Evolutionary conservation across 2,329 filamentous ascomycete species (phyloP).

Genomic region (Ceratocystis variospora): DNA sequence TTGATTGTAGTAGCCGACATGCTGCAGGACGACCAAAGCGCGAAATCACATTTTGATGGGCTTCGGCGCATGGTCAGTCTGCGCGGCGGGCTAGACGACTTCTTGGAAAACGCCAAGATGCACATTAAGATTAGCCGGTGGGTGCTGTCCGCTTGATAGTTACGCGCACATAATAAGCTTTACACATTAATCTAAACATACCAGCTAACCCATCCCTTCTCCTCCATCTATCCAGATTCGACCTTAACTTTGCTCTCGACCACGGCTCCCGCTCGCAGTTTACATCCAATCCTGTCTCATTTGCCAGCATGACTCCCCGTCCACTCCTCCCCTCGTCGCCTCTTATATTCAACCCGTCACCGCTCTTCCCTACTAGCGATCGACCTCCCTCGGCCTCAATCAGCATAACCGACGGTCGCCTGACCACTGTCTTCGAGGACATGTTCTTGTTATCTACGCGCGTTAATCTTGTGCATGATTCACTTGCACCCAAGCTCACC

Average conservation of each 20-base stretch:
- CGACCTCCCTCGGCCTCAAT: constrained; percentile 4
- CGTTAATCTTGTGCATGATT: constrained; percentile 16
- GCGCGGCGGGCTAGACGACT: constrained; percentile 17
- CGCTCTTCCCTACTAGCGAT: neutral
- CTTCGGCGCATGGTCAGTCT: constrained; percentile 17
- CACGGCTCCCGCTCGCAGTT: constrained; percentile 15
- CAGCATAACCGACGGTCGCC: constrained; percentile 11
- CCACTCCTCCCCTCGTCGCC: constrained; percentile 10
- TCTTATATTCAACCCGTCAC: neutral
- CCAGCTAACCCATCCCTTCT: neutral
- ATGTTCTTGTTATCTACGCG: constrained; percentile 14
- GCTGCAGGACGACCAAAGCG: constrained; percentile 15
- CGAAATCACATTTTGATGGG: constrained; percentile 17
- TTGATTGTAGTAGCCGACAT: constrained; percentile 18
- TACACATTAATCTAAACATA: neutral
- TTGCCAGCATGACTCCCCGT: constrained; percentile 13
- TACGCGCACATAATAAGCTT: neutral
- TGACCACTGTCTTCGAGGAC: constrained; percentile 18
- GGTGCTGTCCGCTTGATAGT: neutral
- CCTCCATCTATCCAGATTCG: constrained; percentile 5
- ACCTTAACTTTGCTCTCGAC: constrained; percentile 15
- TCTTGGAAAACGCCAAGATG: constrained; percentile 18
- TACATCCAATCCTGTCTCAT: constrained; percentile 11
- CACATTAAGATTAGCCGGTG: constrained; percentile 17
- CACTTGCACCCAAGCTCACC: constrained; percentile 12